phyloP scores from a whole-genome alignment of 345 rosid genomes.

The Salix udensis region DNA sequence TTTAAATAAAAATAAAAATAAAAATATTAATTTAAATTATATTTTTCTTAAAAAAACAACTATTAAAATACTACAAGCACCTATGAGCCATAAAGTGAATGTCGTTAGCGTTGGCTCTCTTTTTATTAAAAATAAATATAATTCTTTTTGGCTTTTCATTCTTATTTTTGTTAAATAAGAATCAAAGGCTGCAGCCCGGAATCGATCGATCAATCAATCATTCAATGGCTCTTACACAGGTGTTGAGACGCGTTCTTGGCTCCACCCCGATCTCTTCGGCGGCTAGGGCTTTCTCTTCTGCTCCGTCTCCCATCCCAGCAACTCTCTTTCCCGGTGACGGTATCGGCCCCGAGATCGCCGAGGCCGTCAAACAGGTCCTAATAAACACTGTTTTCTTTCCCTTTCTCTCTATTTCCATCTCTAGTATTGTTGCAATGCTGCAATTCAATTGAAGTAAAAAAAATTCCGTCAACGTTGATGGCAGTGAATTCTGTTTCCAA shows the following conservation, averaged over 20 bases:
- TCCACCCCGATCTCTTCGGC: slow-evolving; percentile 16
- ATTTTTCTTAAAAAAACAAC: too few relatives aligned
- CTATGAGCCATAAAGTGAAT: too few relatives aligned
- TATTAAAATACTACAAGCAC: too few relatives aligned
- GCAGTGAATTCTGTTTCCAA: not conserved
- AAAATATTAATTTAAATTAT: too few relatives aligned
- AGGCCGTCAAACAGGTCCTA: slow-evolving; percentile 76
- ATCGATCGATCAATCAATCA: not conserved
- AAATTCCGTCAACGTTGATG: not conserved
- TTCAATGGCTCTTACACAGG: slow-evolving; percentile 20
- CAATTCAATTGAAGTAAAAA: too few relatives aligned
- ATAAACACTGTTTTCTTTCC: not conserved
- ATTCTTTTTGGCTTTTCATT: not conserved
- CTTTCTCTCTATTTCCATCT: too few relatives aligned
- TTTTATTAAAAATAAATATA: not conserved
- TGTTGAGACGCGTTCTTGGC: slow-evolving; percentile 43
- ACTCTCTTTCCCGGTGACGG: slow-evolving; percentile 99
- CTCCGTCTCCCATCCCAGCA: slow-evolving; percentile 59
- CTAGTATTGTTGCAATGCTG: not conserved
- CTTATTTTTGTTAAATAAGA: not conserved
- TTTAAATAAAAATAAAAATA: too few relatives aligned
- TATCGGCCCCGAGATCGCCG: slow-evolving; percentile 99
- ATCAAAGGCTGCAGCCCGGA: not conserved
- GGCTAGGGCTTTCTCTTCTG: slow-evolving; percentile 54
- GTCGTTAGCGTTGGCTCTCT: too few relatives aligned